Percentiles rank a stretch among this genome's conserved stretches.
Evolutionary conservation across 352 stramenopile genomes (phyloP).

Genomic region (Pythium dissimile): DNA sequence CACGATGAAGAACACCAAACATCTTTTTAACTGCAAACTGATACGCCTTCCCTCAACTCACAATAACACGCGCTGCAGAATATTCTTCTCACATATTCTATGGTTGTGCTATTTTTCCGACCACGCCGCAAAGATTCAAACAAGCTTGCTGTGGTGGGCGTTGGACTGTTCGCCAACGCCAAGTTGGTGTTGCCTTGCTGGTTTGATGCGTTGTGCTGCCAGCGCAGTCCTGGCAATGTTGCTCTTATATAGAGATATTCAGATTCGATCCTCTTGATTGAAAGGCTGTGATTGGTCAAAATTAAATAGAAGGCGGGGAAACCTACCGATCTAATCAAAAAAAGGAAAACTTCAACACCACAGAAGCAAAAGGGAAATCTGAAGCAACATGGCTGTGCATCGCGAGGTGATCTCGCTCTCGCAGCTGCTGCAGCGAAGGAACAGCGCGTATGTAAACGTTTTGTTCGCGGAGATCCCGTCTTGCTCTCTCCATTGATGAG

Average conservation of each 20-base stretch:
- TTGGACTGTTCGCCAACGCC: too few relatives aligned
- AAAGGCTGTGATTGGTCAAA: slow-evolving; percentile 14
- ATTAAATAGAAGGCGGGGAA: not conserved
- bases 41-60: slow-evolving; percentile 24
- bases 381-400: slow-evolving; percentile 47
- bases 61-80: not conserved
- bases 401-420: slow-evolving; percentile 72
- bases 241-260: slow-evolving; percentile 20
- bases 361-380: not conserved
- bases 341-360: slow-evolving; percentile 20
- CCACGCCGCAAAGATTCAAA: too few relatives aligned
- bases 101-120: too few relatives aligned
- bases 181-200: too few relatives aligned
- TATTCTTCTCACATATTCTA: too few relatives aligned
- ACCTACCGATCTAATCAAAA: not conserved
- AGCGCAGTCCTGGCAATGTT: too few relatives aligned
- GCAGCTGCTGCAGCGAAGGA: slow-evolving; percentile 60
- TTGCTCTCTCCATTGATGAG: not conserved
- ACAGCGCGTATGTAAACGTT: slow-evolving; percentile 16
- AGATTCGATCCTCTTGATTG: not conserved
- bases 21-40: slow-evolving; percentile 89
- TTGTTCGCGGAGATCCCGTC: not conserved
- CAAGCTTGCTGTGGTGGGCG: too few relatives aligned
- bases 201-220: not conserved
- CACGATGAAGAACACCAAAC: slow-evolving; percentile 73